A percentile compares a stretch with the other conserved stretches of the same genome.
phyloP scores from a whole-genome alignment of 164 flowering plant genomes.

The Sextonia rubra region DNA sequence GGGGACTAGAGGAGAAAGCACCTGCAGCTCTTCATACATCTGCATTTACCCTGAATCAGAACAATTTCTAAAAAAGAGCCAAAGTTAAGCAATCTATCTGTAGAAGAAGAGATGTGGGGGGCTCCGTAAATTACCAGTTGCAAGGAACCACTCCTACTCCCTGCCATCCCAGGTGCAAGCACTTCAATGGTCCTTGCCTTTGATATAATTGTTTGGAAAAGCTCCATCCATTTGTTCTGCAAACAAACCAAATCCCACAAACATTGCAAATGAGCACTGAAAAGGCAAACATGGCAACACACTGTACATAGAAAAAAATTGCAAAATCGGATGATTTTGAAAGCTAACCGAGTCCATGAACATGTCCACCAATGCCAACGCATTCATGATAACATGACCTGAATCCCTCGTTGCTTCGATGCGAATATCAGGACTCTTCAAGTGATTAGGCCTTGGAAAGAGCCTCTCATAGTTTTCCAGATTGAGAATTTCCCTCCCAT shows the following conservation, averaged over 20 bases:
- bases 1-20: slow-evolving; percentile 69
- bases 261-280: not conserved
- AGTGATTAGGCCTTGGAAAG: slow-evolving; percentile 36
- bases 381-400: slow-evolving; percentile 45
- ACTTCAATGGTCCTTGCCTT: slow-evolving; percentile 45
- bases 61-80: not conserved
- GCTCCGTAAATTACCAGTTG: slow-evolving; percentile 47
- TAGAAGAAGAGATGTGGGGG: not conserved
- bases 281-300: not conserved
- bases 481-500: slow-evolving; percentile 46
- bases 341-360: slow-evolving; percentile 69
- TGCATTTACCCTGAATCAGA: slow-evolving; percentile 18
- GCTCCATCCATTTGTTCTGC: slow-evolving; percentile 63
- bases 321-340: not conserved
- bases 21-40: slow-evolving; percentile 80
- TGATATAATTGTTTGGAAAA: slow-evolving; percentile 62
- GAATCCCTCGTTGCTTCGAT: slow-evolving; percentile 62
- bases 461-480: slow-evolving; percentile 49
- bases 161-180: slow-evolving; percentile 42
- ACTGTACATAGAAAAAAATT: not conserved
- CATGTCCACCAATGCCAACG: slow-evolving; percentile 54
- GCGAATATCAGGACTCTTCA: slow-evolving; percentile 35
- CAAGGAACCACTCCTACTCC: slow-evolving; percentile 50
- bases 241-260: slow-evolving; percentile 2
- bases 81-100: not conserved